Evolutionary conservation across 2,329 filamentous ascomycete genomes (phyloP).

Genomic region (Nannizziopsis arthrosporioides): DNA sequence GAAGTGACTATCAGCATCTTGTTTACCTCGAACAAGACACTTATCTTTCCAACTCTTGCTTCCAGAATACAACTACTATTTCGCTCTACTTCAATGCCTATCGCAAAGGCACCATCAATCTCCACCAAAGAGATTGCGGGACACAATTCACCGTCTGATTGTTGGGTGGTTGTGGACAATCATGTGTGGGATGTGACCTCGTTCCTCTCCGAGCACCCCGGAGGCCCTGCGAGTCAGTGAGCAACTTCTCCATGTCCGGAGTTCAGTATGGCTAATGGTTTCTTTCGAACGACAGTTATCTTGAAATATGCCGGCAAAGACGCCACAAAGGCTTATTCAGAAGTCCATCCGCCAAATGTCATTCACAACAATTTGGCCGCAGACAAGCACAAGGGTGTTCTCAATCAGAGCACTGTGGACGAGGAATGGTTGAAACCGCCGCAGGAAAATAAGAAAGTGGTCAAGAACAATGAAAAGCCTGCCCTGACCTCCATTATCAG

Average conservation of each 20-base stretch:
- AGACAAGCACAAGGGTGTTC: conserved; percentile 39
- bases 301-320: conserved; percentile 37
- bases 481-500: conserved; percentile 46
- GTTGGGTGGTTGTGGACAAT: conserved; percentile 58
- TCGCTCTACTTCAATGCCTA: background rate
- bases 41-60: background rate
- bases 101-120: conserved; percentile 1
- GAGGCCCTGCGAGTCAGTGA: conserved; percentile 39
- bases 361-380: conserved; percentile 33
- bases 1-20: no score
- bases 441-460: conserved; percentile 23
- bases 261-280: conserved; percentile 1
- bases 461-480: conserved; percentile 18
- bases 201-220: conserved; percentile 54
- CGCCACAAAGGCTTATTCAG: conserved; percentile 36
- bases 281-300: conserved; percentile 27
- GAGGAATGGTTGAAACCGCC: conserved; percentile 38
- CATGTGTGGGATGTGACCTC: conserved; percentile 57
- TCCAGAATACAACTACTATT: background rate
- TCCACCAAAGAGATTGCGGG: conserved; percentile 25
- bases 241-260: background rate
- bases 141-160: conserved; percentile 41
- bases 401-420: conserved; percentile 40
- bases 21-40: background rate
- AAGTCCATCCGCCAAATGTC: conserved; percentile 39